phyloP scores from a whole-genome alignment of 2,329 filamentous ascomycete species.

The Hymenoscyphus fructigenus region DNA sequence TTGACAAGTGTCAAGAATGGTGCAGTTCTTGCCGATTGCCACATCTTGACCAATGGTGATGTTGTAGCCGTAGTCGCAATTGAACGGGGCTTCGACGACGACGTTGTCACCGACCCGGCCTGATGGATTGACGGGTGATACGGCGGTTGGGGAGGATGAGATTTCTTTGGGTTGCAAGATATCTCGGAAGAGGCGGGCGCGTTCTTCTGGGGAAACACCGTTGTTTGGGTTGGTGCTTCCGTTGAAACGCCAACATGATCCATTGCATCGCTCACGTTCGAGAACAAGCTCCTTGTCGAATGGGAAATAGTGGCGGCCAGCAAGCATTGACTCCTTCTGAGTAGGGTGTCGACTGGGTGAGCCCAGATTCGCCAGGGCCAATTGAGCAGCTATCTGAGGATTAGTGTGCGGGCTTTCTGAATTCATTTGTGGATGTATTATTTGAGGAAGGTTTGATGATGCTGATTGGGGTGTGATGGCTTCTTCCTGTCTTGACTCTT shows the following conservation, averaged over 20 bases:
- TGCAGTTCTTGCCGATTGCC: slow-evolving; percentile 78
- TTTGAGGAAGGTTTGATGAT: slow-evolving; percentile 51
- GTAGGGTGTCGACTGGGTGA: slow-evolving; percentile 44
- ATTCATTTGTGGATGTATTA: slow-evolving; percentile 40
- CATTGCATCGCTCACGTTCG: slow-evolving; percentile 81
- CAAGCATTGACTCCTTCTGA: slow-evolving; percentile 90
- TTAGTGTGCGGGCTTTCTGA: slow-evolving; percentile 33
- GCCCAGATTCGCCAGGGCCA: slow-evolving; percentile 36
- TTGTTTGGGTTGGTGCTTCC: slow-evolving; percentile 74
- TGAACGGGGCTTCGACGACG: slow-evolving; percentile 83
- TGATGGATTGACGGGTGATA: slow-evolving; percentile 51
- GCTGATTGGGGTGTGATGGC: slow-evolving; percentile 43
- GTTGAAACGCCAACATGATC: slow-evolving; percentile 83
- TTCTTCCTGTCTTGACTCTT: slow-evolving; percentile 48
- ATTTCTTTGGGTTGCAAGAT: slow-evolving; percentile 64
- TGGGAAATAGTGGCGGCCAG: slow-evolving; percentile 74
- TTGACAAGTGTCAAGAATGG: slow-evolving; percentile 80
- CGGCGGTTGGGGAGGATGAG: slow-evolving; percentile 54
- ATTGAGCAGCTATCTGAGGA: slow-evolving; percentile 34
- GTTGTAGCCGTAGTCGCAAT: slow-evolving; percentile 95
- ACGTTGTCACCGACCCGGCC: slow-evolving; percentile 73
- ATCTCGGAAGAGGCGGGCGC: slow-evolving; percentile 67
- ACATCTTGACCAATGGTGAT: slow-evolving; percentile 84
- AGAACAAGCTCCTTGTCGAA: slow-evolving; percentile 75
- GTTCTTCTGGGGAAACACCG: slow-evolving; percentile 67